Evolutionary conservation across 2,329 filamentous ascomycete genomes (phyloP).

Genomic region (Xylaria sp.): DNA sequence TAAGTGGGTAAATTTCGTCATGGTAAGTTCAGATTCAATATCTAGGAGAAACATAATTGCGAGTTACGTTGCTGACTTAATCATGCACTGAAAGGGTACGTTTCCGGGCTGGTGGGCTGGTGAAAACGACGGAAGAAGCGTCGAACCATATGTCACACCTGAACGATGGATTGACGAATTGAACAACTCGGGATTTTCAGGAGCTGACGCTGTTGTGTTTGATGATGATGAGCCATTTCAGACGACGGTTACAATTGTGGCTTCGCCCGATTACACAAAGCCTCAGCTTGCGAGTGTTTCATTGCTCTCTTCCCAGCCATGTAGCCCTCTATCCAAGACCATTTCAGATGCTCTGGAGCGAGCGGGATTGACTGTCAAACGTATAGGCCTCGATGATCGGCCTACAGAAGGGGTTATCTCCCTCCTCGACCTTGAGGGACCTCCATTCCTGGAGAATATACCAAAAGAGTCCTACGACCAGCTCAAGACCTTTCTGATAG

Average conservation of each 20-base stretch:
- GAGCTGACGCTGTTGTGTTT: background rate
- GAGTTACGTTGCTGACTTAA: too few species aligned
- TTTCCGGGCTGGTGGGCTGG: constrained; percentile 33
- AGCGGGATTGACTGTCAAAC: constrained; percentile 3
- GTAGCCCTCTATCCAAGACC: background rate
- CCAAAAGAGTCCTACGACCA: background rate
- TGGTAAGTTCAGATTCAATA: too few species aligned
- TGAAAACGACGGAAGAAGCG: constrained; percentile 17
- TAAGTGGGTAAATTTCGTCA: constrained; percentile 25
- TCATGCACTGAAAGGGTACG: too few species aligned
- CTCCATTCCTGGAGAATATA: constrained; percentile 18
- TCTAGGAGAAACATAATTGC: too few species aligned
- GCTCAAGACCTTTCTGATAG: constrained; percentile 11
- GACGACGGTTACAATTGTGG: constrained; percentile 15
- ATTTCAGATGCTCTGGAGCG: background rate
- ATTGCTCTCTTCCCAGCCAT: constrained; percentile 9
- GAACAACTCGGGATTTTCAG: constrained; percentile 16
- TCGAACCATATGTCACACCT: constrained; percentile 27
- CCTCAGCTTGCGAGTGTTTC: background rate
- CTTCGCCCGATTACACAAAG: background rate
- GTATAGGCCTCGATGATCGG: constrained; percentile 1
- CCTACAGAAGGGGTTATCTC: constrained; percentile 16
- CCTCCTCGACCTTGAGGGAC: constrained; percentile 18
- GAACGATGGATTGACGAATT: constrained; percentile 26
- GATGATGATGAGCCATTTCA: constrained; percentile 18